Conservation (phyloP, 768 basidiomycete genomes). For the Leccinum disarticulatum region DNA sequence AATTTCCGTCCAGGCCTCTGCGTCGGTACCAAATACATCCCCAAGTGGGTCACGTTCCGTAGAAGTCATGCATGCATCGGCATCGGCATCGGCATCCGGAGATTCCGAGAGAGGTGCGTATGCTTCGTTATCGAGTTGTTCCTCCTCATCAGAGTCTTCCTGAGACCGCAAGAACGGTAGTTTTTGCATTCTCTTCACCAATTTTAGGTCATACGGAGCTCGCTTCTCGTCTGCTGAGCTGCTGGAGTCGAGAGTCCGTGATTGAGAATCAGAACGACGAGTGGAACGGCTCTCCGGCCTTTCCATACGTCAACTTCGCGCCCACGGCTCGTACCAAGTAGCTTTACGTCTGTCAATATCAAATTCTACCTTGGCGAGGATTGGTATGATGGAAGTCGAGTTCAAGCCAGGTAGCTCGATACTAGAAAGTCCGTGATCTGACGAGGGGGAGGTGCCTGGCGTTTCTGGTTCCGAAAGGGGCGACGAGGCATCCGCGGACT, state of each 20-base stretch:
- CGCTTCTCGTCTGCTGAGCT: constrained; percentile 30
- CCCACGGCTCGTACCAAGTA: constrained; percentile 85
- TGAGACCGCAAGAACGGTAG: constrained; percentile 32
- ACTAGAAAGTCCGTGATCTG: constrained; percentile 42
- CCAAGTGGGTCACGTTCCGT: constrained; percentile 48
- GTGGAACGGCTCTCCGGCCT: constrained; percentile 46
- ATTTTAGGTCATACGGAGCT: constrained; percentile 47
- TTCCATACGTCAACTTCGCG: constrained; percentile 61
- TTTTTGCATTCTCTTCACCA: constrained; percentile 51
- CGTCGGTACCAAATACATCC: constrained; percentile 68
- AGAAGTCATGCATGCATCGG: constrained; percentile 40
- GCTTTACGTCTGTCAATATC: constrained; percentile 84
- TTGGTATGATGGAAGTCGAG: constrained; percentile 67
- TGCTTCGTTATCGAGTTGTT: constrained; percentile 26
- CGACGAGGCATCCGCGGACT: constrained; percentile 50
- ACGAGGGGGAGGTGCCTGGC: constrained; percentile 50
- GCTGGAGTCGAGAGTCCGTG: constrained; percentile 24
- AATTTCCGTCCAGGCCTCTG: constrained; percentile 60
- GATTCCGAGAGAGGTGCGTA: constrained; percentile 34
- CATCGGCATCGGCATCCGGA: constrained; percentile 22
- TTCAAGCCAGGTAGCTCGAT: constrained; percentile 66
- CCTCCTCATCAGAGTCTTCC: constrained; percentile 26
- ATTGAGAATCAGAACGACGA: constrained; percentile 23
- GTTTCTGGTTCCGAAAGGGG: constrained; percentile 47
- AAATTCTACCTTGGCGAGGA: constrained; percentile 94